A percentile compares a stretch with the other conserved stretches of the same genome.
Conservation (phyloP, 176 grass and related monocot species). For the Carex scoparia region DNA sequence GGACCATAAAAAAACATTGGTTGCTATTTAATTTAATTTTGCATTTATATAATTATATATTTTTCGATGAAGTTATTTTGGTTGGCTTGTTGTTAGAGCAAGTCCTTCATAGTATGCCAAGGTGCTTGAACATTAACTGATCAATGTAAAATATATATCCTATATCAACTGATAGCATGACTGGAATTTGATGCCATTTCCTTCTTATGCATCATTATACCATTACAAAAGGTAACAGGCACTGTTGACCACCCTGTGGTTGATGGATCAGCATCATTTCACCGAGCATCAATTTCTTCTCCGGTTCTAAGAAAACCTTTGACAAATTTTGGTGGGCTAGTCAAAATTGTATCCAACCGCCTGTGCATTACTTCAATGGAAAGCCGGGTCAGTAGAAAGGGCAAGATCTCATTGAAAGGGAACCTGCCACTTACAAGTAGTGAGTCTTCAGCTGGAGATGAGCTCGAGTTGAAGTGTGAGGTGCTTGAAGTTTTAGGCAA, state of each 20-base stretch:
- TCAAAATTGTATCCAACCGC: slow-evolving; percentile 81
- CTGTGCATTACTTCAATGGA: slow-evolving; percentile 82
- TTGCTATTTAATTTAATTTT: neutral
- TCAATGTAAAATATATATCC: neutral
- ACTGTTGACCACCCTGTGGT: slow-evolving; percentile 95
- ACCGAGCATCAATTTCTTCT: slow-evolving; percentile 76
- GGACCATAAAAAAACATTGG: neutral
- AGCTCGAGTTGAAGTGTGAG: slow-evolving; percentile 99
- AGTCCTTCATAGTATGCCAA: neutral
- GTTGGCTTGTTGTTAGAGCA: neutral
- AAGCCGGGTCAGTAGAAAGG: slow-evolving; percentile 92
- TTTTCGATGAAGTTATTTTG: neutral
- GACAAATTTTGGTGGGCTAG: slow-evolving; percentile 72
- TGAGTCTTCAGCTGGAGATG: slow-evolving; percentile 65
- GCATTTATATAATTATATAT: neutral
- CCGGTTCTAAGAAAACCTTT: slow-evolving; percentile 77
- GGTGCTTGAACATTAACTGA: slow-evolving; percentile 4
- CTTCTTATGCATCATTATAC: slow-evolving; percentile 18
- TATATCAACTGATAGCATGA: neutral
- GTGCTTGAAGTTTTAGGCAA: slow-evolving; percentile 90
- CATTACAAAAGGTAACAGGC: slow-evolving; percentile 69
- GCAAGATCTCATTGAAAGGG: slow-evolving; percentile 88
- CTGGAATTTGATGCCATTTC: neutral
- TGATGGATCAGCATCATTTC: slow-evolving; percentile 95
- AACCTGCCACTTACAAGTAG: slow-evolving; percentile 72